These are phyloP conservation scores for Telopea speciosissima DNA, from an alignment of 177 flowering plant species.

Conservation along the genomic window DNA sequence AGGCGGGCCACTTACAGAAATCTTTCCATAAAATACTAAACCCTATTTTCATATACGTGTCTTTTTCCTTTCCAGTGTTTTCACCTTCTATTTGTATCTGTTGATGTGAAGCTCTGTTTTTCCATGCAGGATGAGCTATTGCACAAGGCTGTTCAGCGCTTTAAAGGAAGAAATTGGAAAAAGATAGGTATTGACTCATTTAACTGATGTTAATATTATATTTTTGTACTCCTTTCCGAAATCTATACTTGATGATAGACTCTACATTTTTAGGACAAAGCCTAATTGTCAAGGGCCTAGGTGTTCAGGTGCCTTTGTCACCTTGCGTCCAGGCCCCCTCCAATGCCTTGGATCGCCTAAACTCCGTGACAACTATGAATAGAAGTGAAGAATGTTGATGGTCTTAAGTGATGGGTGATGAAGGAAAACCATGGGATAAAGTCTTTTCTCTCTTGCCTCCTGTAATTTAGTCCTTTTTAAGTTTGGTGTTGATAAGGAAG, in stretches of 20 bases:
- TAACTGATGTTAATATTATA: not conserved
- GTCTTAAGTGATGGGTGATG: no score
- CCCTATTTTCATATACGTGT: not conserved
- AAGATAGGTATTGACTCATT: constrained; percentile 24
- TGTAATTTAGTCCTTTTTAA: no score
- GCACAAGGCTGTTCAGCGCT: not conserved
- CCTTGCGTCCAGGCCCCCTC: no score
- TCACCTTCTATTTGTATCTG: not conserved
- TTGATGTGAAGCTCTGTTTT: constrained; percentile 1
- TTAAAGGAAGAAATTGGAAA: constrained; percentile 3
- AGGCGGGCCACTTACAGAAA: no score
- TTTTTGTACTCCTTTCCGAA: not conserved
- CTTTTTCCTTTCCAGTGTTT: not conserved
- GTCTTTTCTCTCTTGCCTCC: not conserved
- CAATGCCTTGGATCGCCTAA: no score
- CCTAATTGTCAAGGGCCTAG: no score
- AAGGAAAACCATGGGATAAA: not conserved
- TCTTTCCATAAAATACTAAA: no score
- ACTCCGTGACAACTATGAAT: no score
- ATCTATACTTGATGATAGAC: not conserved
- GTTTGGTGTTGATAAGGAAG: not conserved
- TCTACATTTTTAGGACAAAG: not conserved
- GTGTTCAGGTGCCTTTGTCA: no score
- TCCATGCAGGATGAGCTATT: constrained; percentile 9
- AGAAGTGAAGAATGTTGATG: no score